Evolutionary conservation across 371 early-diverging fungal genomes (phyloP).

Genomic region (Polyrhizophydium stewartii): DNA sequence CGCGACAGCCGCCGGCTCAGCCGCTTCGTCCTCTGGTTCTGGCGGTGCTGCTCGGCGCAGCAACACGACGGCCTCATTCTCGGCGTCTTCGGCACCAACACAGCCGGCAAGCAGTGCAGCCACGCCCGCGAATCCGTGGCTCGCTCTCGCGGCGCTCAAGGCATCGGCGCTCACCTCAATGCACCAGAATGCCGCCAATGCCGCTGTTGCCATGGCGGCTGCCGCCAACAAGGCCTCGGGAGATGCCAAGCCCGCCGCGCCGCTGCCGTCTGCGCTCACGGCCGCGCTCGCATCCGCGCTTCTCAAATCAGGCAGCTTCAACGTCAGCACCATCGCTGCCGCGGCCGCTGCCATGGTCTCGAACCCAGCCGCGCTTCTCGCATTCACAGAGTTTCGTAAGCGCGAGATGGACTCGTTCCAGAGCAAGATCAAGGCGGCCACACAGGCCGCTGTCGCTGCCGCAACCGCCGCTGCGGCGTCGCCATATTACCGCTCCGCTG

Average conservation of each 20-base stretch:
- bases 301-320: background rate
- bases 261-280: background rate
- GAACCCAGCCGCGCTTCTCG: constrained; percentile 10
- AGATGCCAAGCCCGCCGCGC: background rate
- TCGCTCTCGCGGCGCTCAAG: constrained; percentile 10
- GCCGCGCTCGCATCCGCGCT: constrained; percentile 6
- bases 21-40: too few relatives aligned
- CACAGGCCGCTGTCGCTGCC: constrained; percentile 6
- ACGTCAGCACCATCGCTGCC: constrained; percentile 8
- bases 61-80: too few relatives aligned
- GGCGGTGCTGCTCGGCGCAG: too few relatives aligned
- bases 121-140: constrained; percentile 8
- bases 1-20: too few relatives aligned
- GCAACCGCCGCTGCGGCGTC: constrained; percentile 8
- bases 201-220: background rate
- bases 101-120: background rate
- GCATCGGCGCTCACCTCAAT: background rate
- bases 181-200: background rate
- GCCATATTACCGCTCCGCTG: background rate
- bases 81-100: too few relatives aligned
- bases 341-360: constrained; percentile 12
- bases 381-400: constrained; percentile 11
- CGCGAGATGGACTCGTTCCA: constrained; percentile 9
- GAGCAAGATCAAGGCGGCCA: constrained; percentile 14
- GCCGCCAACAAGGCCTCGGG: background rate